phyloP scores from a whole-genome alignment of 179 eudicot species.

The Vitellaria paradoxa region DNA sequence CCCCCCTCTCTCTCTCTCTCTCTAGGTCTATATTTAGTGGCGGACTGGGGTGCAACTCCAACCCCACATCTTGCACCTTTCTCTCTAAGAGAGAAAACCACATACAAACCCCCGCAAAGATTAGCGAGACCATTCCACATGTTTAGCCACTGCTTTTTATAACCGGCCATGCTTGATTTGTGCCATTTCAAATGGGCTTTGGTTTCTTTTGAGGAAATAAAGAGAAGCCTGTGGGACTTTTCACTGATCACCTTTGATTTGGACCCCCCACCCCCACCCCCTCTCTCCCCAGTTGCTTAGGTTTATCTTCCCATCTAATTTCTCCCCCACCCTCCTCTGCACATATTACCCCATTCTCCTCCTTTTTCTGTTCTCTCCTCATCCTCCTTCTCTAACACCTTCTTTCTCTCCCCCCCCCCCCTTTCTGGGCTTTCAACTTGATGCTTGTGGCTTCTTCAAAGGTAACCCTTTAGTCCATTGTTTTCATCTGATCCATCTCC shows the following conservation, averaged over 20 bases:
- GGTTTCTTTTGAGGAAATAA: neutral
- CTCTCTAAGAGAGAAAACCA: neutral
- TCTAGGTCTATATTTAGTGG: conserved; percentile 27
- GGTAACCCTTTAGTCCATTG: too few species aligned
- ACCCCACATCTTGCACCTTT: conserved; percentile 25
- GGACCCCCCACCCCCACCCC: conserved; percentile 1
- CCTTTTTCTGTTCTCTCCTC: neutral
- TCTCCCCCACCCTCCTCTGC: neutral
- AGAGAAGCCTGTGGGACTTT: neutral
- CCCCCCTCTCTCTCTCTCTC: too few species aligned
- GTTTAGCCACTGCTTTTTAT: neutral
- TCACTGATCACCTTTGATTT: neutral
- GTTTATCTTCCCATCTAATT: conserved; percentile 4
- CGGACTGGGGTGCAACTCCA: conserved; percentile 15
- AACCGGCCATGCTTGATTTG: conserved; percentile 16
- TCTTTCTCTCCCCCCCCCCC: neutral
- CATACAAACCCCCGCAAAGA: neutral
- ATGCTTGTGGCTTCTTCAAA: neutral
- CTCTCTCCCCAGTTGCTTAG: neutral
- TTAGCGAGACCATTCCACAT: neutral
- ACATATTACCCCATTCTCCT: neutral
- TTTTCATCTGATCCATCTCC: neutral
- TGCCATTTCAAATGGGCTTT: conserved; percentile 21
- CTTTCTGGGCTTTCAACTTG: neutral
- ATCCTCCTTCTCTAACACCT: neutral